phyloP scores from a whole-genome alignment of 768 basidiomycete genomes.

The Agaricus blazei region DNA sequence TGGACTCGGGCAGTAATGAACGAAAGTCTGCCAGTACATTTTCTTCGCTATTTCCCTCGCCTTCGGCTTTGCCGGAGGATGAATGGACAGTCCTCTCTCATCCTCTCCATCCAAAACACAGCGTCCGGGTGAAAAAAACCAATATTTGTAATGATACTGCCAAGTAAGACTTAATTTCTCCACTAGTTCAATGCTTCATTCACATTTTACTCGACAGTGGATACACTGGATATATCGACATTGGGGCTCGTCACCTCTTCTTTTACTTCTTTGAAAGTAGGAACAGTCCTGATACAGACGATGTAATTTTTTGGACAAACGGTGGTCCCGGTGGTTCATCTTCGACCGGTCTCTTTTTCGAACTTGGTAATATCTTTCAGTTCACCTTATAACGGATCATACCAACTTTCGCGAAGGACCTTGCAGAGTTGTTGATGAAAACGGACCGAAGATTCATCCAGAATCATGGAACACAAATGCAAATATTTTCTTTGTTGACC shows the following conservation, averaged over 20 bases:
- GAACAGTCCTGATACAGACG: slow-evolving; percentile 53
- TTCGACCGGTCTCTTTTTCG: too few species aligned
- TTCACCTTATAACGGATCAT: too few species aligned
- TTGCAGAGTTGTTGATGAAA: slow-evolving; percentile 51
- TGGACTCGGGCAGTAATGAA: not conserved
- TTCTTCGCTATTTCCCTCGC: too few species aligned
- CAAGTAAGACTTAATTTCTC: slow-evolving; percentile 23
- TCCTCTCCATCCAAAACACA: slow-evolving; percentile 44
- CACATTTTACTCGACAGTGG: slow-evolving; percentile 26
- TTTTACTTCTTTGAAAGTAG: slow-evolving; percentile 81
- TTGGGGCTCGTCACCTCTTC: slow-evolving; percentile 58
- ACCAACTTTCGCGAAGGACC: slow-evolving; percentile 36
- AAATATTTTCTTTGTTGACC: slow-evolving; percentile 59
- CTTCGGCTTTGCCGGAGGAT: too few species aligned
- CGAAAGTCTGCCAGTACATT: too few species aligned
- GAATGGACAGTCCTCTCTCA: slow-evolving; percentile 19
- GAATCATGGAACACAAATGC: slow-evolving; percentile 68
- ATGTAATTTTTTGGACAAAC: slow-evolving; percentile 28
- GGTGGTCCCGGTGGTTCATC: not conserved
- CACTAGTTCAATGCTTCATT: not conserved
- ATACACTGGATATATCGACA: slow-evolving; percentile 67
- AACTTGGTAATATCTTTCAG: too few species aligned
- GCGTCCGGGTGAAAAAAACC: slow-evolving; percentile 55
- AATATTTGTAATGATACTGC: slow-evolving; percentile 51
- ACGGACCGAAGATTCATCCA: slow-evolving; percentile 48